Evolutionary conservation across 352 stramenopile genomes (phyloP).

Genomic region (Peronosclerospora sorghi): DNA sequence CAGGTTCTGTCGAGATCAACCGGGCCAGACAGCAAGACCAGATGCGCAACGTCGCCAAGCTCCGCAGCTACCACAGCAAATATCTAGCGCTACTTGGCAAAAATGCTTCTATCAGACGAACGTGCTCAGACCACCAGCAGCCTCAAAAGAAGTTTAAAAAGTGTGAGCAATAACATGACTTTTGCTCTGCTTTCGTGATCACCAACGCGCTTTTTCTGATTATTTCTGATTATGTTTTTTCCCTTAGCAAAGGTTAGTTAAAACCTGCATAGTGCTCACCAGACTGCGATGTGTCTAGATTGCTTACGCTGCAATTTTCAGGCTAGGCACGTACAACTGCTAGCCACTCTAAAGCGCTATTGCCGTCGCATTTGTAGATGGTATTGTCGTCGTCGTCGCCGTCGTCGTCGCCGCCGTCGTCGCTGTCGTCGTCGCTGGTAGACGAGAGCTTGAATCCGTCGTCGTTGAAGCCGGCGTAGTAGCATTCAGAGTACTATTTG

Average conservation of each 20-base stretch:
- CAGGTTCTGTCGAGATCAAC: constrained; percentile 42
- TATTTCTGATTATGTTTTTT: constrained; percentile 25
- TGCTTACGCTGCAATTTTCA: constrained; percentile 7
- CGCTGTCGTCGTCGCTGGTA: constrained; percentile 1
- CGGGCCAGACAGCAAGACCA: constrained; percentile 57
- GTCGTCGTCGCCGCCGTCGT: constrained; percentile 2
- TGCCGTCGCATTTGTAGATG: constrained; percentile 12
- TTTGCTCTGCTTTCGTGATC: background rate
- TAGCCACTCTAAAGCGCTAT: constrained; percentile 17
- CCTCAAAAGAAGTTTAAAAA: constrained; percentile 32
- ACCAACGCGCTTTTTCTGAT: background rate
- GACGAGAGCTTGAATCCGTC: constrained; percentile 6
- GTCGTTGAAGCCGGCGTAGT: constrained; percentile 16
- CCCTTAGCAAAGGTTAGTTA: no score
- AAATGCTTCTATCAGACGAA: constrained; percentile 45
- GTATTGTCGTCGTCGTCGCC: constrained; percentile 6
- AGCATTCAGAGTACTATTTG: constrained; percentile 8
- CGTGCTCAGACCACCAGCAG: constrained; percentile 15
- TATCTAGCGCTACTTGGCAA: constrained; percentile 56
- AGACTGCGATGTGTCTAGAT: no score
- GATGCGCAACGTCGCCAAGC: constrained; percentile 44
- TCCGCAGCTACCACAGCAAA: constrained; percentile 41
- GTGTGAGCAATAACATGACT: constrained; percentile 1
- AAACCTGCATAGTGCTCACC: no score
- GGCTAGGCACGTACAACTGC: constrained; percentile 3